Evolutionary conservation across 768 basidiomycete genomes (phyloP), one percentile per base, ranked within the genome.

Genomic region (Filobasidium wieringae): DNA sequence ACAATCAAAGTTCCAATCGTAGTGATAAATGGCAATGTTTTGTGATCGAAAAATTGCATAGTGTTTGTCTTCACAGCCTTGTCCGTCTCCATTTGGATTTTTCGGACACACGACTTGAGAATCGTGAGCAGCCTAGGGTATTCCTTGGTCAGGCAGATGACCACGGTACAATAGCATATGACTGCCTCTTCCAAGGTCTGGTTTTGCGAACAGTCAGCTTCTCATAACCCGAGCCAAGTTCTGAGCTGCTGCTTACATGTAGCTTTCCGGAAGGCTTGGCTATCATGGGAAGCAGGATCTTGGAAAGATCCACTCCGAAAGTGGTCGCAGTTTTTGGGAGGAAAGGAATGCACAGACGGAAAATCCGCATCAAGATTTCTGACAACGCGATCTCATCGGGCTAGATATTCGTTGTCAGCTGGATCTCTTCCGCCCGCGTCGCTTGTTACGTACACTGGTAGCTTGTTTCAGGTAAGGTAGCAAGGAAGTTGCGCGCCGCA

Each of bases 181-280:
- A 97, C 86, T 12, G 83, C 82, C 73, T 96, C 95, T 76, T 92
- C 89, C 31, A 97, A 73, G 22, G 86, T 84, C 86, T 91, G 27
- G 24, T 17, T 53, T 15, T 8, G 19, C 7, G 17, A 17, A 15
- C 14, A 9, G 15, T 40, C 19, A 37, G 47, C 6, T 27, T n/a
- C 19, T 47, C 6, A 17, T 11, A 22, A 33, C 11, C 11, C 30
- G 11, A 39, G 30, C 11, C 33, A 30, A 29, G 40, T 6, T 1
- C 4, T 31, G 24, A 19, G 26, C 29, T 61, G 49, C 45, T 19
- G 68, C 80, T 30, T 59, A 87, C 86, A 73, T 80, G 77, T 8
- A 86, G 76, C 26, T 85, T 83, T 12, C 84, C 84, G 1, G 79
- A 53, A 14, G 45, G 51, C 49, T 47, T 54, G n/a, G 29, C 31